phyloP scores from a whole-genome alignment of 2,329 filamentous ascomycete genomes.

The Claviceps maximensis region DNA sequence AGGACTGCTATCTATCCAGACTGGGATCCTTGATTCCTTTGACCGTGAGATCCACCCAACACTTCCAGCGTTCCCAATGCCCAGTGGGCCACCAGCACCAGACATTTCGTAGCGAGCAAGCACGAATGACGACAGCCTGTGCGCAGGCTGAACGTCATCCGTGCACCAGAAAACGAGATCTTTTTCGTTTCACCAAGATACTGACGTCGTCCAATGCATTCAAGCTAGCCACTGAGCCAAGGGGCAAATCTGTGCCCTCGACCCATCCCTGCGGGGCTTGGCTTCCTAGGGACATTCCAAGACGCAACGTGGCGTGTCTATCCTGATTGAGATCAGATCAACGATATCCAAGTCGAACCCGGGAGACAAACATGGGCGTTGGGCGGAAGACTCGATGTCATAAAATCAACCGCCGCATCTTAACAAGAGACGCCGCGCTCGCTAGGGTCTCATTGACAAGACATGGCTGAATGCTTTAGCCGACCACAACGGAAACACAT shows the following conservation, averaged over 20 bases:
- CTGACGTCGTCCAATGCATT: neutral
- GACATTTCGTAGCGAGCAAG: neutral
- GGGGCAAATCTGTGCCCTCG: neutral
- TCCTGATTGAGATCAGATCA: neutral
- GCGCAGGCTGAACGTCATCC: too few relatives aligned
- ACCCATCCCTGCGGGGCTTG: neutral
- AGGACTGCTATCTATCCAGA: neutral
- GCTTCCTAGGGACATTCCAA: neutral
- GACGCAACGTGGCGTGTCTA: neutral
- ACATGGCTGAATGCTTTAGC: neutral
- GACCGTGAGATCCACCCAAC: neutral
- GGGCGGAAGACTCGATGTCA: neutral
- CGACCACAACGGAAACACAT: neutral
- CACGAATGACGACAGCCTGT: neutral
- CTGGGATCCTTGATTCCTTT: neutral
- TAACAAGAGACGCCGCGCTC: neutral
- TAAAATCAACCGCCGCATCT: neutral
- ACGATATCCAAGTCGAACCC: neutral
- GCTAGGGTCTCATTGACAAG: neutral
- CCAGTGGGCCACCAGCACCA: neutral
- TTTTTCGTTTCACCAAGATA: neutral
- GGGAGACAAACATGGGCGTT: neutral
- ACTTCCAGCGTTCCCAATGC: neutral
- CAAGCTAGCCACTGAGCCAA: neutral
- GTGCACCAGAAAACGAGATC: too few relatives aligned